Base-by-base conservation (phyloP, 2,329 filamentous ascomycete genomes). In the Amylocarpus encephaloides region DNA sequence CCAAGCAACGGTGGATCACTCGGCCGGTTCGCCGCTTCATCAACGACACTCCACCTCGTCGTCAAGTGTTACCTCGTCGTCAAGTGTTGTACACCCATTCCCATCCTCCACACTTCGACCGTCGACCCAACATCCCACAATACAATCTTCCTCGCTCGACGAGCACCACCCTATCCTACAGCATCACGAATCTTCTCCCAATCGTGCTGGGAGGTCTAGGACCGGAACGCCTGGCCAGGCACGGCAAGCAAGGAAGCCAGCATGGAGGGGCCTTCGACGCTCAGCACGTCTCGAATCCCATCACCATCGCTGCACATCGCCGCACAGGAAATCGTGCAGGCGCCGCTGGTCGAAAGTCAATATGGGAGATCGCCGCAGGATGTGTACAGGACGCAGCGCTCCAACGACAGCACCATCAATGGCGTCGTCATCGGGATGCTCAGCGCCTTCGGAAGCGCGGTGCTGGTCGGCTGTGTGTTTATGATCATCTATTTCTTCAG, bases 351-450 rank as follows among this genome's bases (percentile, higher is more conserved):
- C 10, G 18, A 13, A 16, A 16, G 5, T 16, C 38, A 40, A 16
- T 3, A 40, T 15, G 26, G 33, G 26, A 11, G 19, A 18, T 38
- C 33, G 38, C n/a, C 18, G 18, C 18, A 16, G 38, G 9, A 16
- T 19, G 16, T 15, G 33, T 36, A 18, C 16, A n/a, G 16, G 32
- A 29, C 54, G 9, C 52, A 59, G 42, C 49, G 46, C 33, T 50
- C 18, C 41, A 58, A 46, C 42, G 58, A 61, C 38, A 74, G 73
- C 29, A 74, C 74, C 61, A 67, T 82, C 59, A 82, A 80, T 57
- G 92, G 92, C 68, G 88, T 97, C 63, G 78, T 97, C 69, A 97
- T 98, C 67, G 93, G 92, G 60, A 83, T 98, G 65, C 77, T 96
- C 55, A 95, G 91, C 35, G 94, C 92, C 12, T 92, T 97, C 70